Base-by-base conservation (phyloP, 345 rosid genomes). In the Linum lewisii region DNA sequence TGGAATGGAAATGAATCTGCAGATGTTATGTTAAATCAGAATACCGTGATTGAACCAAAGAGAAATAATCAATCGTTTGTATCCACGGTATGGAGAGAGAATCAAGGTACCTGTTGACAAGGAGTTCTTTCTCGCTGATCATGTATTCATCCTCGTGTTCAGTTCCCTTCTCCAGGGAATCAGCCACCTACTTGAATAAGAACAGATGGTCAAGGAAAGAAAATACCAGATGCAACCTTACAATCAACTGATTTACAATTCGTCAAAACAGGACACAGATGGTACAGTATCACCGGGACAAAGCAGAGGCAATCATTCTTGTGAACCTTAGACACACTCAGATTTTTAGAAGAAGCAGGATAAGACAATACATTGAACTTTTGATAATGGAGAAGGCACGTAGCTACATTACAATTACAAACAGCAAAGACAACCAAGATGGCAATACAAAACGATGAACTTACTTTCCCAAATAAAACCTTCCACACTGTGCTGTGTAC, bases 81-180 rank as follows among this genome's bases (percentile, higher is more conserved):
- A 69, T 29, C 21, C 21, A 1, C 19, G 57, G 51, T 15, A 25
- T 18, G 5, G 1, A 32, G 42, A 25, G 21, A 63, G 20, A 26
- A 47, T 60, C 50, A 51, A 15, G n/a, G 65, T 63, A 87, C 99
- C 88, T 79, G 79, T 93, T 93, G 6, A 93, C 97, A 14, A 93
- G 90, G 37, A 93, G 99, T 69, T 93, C 97, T 65, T 84, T 94
- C 82, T 94, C 99, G 21, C 99, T 94, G 67, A 94, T 94, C 97
- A 94, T 94, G 76, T 94, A 94, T 75, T 93, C 99, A 64, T 87
- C 99, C 73, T 94, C 99, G 51, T 94, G 96, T 73, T 94, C 97
- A 57, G 97, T 94, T 60, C 99, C 99, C 79, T 90, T 94, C 76
- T 94, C 97, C 65, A 94, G 97, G 51, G 99, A 94, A 71, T 94